phyloP scores from a whole-genome alignment of 306 rosid species.

The Canavalia gladiata region DNA sequence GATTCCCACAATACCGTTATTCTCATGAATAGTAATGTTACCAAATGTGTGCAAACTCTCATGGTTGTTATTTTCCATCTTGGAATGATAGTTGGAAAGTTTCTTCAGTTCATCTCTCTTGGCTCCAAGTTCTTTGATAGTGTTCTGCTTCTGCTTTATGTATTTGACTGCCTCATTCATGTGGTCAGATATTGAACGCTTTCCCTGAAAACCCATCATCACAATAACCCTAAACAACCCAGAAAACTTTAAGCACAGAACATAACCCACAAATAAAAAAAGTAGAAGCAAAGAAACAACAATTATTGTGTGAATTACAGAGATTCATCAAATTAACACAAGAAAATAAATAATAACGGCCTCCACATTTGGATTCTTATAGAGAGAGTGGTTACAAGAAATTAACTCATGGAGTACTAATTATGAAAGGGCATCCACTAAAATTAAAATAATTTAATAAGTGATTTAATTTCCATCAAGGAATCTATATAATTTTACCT shows the following conservation, averaged over 20 bases:
- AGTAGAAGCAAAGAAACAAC: background rate
- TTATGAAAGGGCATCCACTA: slow-evolving; percentile 25
- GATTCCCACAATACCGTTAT: slow-evolving; percentile 56
- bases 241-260: background rate
- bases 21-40: slow-evolving; percentile 51
- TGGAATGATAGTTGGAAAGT: background rate
- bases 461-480: background rate
- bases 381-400: background rate
- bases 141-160: slow-evolving; percentile 59
- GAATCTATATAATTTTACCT: too few relatives aligned
- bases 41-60: slow-evolving; percentile 14
- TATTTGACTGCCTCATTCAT: slow-evolving; percentile 70
- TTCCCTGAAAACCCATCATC: slow-evolving; percentile 65
- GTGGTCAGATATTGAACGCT: slow-evolving; percentile 74
- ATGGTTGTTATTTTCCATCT: slow-evolving; percentile 17
- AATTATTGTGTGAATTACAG: background rate
- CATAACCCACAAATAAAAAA: background rate
- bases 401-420: background rate
- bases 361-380: background rate
- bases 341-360: background rate
- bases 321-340: background rate
- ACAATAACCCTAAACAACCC: slow-evolving; percentile 46
- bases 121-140: slow-evolving; percentile 53
- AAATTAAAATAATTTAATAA: background rate
- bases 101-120: slow-evolving; percentile 63